Evolutionary conservation across 768 basidiomycete genomes (phyloP).

Genomic region (Naganishia randhawae): DNA sequence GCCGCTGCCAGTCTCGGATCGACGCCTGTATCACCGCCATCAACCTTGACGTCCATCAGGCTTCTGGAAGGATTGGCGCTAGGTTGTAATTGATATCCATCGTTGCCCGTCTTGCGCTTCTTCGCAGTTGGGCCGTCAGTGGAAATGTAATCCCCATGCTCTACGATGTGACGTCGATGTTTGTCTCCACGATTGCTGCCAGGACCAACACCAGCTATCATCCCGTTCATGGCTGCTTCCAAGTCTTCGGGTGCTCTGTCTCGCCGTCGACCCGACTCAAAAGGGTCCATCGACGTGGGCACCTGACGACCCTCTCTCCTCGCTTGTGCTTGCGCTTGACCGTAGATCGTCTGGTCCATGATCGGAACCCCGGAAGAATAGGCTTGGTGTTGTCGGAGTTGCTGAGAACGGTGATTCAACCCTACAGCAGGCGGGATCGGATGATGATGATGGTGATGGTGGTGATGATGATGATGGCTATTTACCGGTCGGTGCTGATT

Average conservation of each 20-base stretch:
- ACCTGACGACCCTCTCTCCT: slow-evolving; percentile 31
- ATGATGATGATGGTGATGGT: slow-evolving; percentile 24
- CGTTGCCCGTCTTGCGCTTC: slow-evolving; percentile 16
- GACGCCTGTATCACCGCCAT: background rate
- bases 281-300: slow-evolving; percentile 28
- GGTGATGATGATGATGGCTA: slow-evolving; percentile 19
- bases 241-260: background rate
- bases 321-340: slow-evolving; percentile 19
- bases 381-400: slow-evolving; percentile 10
- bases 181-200: slow-evolving; percentile 8
- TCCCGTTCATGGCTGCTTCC: background rate
- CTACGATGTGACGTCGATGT: slow-evolving; percentile 5
- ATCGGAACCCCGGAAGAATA: slow-evolving; percentile 13
- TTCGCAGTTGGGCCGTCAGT: background rate
- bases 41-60: slow-evolving; percentile 20
- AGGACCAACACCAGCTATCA: background rate
- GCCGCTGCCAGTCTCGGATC: slow-evolving; percentile 2
- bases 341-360: slow-evolving; percentile 22
- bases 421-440: background rate
- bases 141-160: background rate
- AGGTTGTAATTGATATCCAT: background rate
- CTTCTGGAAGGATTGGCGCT: background rate
- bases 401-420: background rate
- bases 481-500: slow-evolving; percentile 3
- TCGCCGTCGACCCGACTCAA: slow-evolving; percentile 21